Conservation (phyloP, 2,329 filamentous ascomycete species). For the Calonectria naviculata region DNA sequence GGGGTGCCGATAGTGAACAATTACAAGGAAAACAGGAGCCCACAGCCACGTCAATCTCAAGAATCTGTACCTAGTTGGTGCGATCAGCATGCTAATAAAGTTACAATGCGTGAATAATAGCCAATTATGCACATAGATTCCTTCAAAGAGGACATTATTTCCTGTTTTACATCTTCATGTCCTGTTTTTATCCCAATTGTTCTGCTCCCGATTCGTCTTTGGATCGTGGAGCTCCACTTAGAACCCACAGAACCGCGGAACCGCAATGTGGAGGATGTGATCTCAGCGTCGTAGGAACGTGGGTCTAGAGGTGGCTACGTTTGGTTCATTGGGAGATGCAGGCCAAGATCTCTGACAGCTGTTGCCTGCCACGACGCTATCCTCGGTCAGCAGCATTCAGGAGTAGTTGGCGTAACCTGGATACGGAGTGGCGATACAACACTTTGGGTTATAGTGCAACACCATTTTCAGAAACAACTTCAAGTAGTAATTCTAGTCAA, state of each 20-base stretch:
- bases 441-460: too few species aligned
- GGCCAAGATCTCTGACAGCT: not conserved
- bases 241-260: slow-evolving; percentile 3
- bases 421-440: not conserved
- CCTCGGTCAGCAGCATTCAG: not conserved
- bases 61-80: too few species aligned
- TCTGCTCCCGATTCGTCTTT: not conserved
- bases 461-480: too few species aligned
- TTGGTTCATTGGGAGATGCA: not conserved
- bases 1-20: not conserved
- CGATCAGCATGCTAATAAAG: too few species aligned
- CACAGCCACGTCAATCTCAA: not conserved
- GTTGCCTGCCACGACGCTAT: not conserved
- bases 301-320: not conserved
- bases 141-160: too few species aligned
- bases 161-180: not conserved
- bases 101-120: too few species aligned
- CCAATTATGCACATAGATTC: too few species aligned
- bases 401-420: not conserved
- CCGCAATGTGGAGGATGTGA: not conserved
- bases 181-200: not conserved
- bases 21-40: not conserved
- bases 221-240: not conserved
- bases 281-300: not conserved
- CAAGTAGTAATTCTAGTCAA: too few species aligned